Evolutionary conservation across 140 eudicot species (phyloP).

Genomic region (Erigeron philadelphicus): DNA sequence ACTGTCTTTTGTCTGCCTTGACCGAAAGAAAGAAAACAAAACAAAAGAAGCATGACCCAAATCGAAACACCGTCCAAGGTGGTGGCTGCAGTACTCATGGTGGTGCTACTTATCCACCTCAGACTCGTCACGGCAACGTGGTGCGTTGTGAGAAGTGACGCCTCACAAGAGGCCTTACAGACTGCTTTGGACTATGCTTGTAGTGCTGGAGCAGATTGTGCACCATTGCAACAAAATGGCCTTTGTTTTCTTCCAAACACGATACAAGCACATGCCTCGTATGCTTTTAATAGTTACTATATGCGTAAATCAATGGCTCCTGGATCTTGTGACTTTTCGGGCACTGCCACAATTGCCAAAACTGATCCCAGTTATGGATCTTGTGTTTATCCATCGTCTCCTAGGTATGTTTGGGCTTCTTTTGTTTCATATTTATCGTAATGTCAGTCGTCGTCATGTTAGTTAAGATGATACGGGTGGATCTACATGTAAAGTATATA

Average conservation of each 20-base stretch:
- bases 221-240: conserved; percentile 52
- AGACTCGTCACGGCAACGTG: conserved; percentile 33
- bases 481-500: no score
- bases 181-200: conserved; percentile 74
- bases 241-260: conserved; percentile 69
- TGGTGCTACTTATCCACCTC: conserved; percentile 8
- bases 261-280: conserved; percentile 67
- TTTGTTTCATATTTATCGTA: background rate
- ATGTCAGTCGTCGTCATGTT: no score
- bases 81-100: conserved; percentile 2
- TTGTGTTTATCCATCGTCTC: conserved; percentile 66
- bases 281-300: conserved; percentile 59
- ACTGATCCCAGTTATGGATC: conserved; percentile 92
- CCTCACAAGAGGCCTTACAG: conserved; percentile 46
- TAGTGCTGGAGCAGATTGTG: conserved; percentile 69
- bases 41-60: background rate
- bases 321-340: conserved; percentile 62
- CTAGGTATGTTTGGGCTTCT: conserved; percentile 33
- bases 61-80: conserved; percentile 27
- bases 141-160: conserved; percentile 73
- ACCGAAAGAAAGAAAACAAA: conserved; percentile 7
- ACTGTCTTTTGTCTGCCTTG: conserved; percentile 17
- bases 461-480: no score
- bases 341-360: conserved; percentile 59
- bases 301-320: conserved; percentile 53